These are phyloP conservation scores for Staphylotrichum tortipilum DNA, from an alignment of 495 filamentous ascomycete genomes.

Conservation along the genomic window DNA sequence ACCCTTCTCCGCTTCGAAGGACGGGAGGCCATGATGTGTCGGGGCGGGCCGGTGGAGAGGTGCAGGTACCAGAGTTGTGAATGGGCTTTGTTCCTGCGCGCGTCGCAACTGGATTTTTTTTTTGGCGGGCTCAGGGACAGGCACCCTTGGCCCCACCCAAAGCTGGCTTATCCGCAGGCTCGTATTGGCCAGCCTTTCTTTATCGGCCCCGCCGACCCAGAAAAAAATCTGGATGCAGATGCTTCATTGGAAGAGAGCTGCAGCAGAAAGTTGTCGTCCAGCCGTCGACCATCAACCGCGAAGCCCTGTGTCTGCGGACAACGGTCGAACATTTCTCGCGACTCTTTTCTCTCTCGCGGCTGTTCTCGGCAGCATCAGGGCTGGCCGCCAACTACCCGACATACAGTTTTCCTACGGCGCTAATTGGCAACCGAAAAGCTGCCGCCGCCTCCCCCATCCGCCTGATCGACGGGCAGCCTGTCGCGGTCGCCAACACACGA, in stretches of 20 bases:
- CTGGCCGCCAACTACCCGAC: no score
- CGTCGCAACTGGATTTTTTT: conserved; percentile 10
- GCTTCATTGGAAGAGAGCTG: not conserved
- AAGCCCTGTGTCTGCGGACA: no score
- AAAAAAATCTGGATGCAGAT: conserved; percentile 16
- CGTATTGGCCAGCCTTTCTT: conserved; percentile 10
- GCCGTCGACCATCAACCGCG: not conserved
- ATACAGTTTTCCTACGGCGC: no score
- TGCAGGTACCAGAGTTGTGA: no score
- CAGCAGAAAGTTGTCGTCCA: not conserved
- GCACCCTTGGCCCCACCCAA: conserved; percentile 10
- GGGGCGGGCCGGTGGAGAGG: conserved; percentile 4
- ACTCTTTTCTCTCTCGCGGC: no score
- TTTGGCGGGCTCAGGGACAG: no score
- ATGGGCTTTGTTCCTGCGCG: not conserved
- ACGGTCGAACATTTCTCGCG: not conserved
- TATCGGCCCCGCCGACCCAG: conserved; percentile 15
- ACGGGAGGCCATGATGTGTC: conserved; percentile 30
- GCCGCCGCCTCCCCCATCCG: no score
- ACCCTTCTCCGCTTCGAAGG: conserved; percentile 39
- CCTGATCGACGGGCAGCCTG: no score
- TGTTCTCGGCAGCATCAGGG: no score
- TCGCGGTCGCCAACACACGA: no score
- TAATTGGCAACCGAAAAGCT: no score
- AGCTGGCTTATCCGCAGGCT: conserved; percentile 6